Evolutionary conservation across 768 basidiomycete genomes (phyloP).

Genomic region (Boletus sp.): DNA sequence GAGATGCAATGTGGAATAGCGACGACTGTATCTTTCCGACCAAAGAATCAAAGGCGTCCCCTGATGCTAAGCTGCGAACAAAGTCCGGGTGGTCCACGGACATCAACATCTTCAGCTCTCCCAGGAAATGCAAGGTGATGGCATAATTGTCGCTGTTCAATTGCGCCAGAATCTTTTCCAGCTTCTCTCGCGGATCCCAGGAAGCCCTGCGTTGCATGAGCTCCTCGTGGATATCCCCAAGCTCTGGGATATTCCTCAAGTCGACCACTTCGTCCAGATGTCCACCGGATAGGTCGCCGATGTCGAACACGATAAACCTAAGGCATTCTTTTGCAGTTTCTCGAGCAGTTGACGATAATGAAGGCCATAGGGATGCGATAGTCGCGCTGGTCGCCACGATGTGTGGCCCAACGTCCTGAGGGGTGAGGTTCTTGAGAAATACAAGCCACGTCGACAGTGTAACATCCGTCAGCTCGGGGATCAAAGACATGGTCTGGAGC

Average conservation of each 20-base stretch:
- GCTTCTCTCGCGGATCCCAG: slow-evolving; percentile 51
- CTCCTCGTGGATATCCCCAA: slow-evolving; percentile 41
- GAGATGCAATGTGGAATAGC: slow-evolving; percentile 65
- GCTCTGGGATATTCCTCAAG: slow-evolving; percentile 66
- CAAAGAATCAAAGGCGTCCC: slow-evolving; percentile 80
- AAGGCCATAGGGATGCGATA: slow-evolving; percentile 73
- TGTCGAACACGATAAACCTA: slow-evolving; percentile 64
- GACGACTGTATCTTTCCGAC: slow-evolving; percentile 65
- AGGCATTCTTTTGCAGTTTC: slow-evolving; percentile 57
- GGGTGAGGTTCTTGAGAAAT: slow-evolving; percentile 67
- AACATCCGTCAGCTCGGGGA: slow-evolving; percentile 71
- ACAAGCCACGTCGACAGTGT: slow-evolving; percentile 77
- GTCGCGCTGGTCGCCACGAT: slow-evolving; percentile 86
- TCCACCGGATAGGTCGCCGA: slow-evolving; percentile 49
- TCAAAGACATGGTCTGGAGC: slow-evolving; percentile 81
- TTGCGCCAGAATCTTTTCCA: slow-evolving; percentile 71
- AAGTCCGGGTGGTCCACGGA: slow-evolving; percentile 45
- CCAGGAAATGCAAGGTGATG: slow-evolving; percentile 68
- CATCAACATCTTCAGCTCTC: slow-evolving; percentile 73
- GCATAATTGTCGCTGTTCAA: slow-evolving; percentile 75
- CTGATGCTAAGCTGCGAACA: slow-evolving; percentile 64
- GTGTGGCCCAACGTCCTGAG: slow-evolving; percentile 74
- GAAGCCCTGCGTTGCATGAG: slow-evolving; percentile 44
- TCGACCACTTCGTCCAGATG: slow-evolving; percentile 80
- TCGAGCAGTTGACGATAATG: slow-evolving; percentile 51